Evolutionary conservation across 208 protist species (phyloP).

Genomic region (Zelonia costaricensis): DNA sequence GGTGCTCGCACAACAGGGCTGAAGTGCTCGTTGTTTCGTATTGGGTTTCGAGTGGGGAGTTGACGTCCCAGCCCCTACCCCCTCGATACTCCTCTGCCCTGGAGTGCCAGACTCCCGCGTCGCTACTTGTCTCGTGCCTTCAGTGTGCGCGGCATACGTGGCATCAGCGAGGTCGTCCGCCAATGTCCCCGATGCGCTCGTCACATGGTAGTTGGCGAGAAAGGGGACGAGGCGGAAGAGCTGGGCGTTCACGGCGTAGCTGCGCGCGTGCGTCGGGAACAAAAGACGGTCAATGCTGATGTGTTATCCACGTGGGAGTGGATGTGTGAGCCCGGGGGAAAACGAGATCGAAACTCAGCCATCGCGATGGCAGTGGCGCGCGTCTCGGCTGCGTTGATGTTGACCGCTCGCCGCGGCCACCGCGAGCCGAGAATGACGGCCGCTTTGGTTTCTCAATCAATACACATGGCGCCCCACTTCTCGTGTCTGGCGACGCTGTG

Average conservation of each 20-base stretch:
- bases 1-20: not conserved
- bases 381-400: constrained; percentile 3
- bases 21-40: not conserved
- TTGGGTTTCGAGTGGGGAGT: not conserved
- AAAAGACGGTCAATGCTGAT: not conserved
- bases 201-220: not conserved
- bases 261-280: not conserved
- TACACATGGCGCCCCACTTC: too few relatives aligned
- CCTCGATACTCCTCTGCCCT: not conserved
- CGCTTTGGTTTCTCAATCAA: not conserved
- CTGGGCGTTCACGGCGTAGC: not conserved
- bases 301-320: not conserved
- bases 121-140: not conserved
- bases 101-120: not conserved
- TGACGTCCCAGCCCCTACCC: not conserved
- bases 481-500: too few relatives aligned
- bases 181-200: not conserved
- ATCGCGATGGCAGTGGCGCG: not conserved
- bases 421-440: not conserved
- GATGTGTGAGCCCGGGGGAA: not conserved
- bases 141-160: not conserved
- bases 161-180: not conserved
- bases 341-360: not conserved
- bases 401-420: not conserved
- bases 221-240: not conserved